Base-by-base conservation (phyloP, 2,329 filamentous ascomycete species). In the Penicillium sp. region DNA sequence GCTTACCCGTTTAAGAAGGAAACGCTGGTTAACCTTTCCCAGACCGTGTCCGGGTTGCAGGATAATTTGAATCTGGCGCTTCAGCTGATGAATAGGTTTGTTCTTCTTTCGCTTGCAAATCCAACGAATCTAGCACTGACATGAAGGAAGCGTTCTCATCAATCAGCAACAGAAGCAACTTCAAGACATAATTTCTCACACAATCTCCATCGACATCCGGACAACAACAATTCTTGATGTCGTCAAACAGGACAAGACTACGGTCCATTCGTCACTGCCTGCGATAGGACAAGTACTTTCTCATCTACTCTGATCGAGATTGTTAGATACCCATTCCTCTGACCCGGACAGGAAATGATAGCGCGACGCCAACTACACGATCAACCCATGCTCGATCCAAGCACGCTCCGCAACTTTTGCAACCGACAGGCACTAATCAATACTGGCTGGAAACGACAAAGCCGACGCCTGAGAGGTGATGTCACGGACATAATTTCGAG, bases 21-120 rank as follows among this genome's bases (percentile, higher is more conserved):
- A 7, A 65, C 60, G 15, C 58, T 65, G 11, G 54, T 61, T 21
- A 30, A 54, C n/a, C 41, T 65, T 49, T 19, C 53, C 45, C 57
- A 63, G 30, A 61, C 49, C 6, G 29, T 59, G 50, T 57, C 47
- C 23, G 58, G 57, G 45, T 35, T 65, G 55, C 63, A 65, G 44
- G 57, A 50, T 31, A 41, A 63, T 48, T 58, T 65, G 31, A 59
- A 63, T 46, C 61, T 61, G 23, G 58, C 60, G 41, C 50, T 65
- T 15, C 63, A 65, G 52, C 41, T 63, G 46, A 41, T 65, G 60
- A 59, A 52, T 41, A 60, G 58, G 60, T 65, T n/a, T 60, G 59
- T 60, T 35, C 15, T 15, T 21, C 15, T 26, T 26, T 26, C 3
- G 26, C 3, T 26, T 15, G 26, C 21, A 4, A 5, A 13, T 13